Base-by-base conservation (phyloP, 805 yeast genomes). In the Metschnikowia dekortorum region DNA sequence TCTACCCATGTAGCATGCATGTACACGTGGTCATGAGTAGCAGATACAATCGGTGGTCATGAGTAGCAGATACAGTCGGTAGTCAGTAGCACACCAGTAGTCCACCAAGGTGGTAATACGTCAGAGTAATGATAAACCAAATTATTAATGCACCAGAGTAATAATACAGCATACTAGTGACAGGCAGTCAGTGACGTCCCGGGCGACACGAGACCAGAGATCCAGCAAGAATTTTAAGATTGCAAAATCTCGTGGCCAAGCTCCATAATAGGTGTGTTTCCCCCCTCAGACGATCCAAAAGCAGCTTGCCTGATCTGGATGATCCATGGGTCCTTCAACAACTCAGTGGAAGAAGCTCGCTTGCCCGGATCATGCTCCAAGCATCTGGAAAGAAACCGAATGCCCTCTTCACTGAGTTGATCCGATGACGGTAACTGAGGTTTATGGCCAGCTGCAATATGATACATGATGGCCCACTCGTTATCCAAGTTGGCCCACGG, bases 401-500 rank as follows among this genome's bases (percentile, higher is more conserved):
- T 77, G 14, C 99, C 98, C 11, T 75, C 80, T 13, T 75, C 78
- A 57, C 94, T 84, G 48, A 94, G 72, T 67, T 89, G 96, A 52
- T 86, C 94, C 1, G 76, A 68, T 0, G 82, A 66, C 4, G 99
- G 99, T 47, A 92, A 73, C 59, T 81, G 89, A 0, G 99, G 99
- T 51, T 82, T 76, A 63, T 89, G 94, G 1, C 97, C 96, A 2
- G 96, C 95, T 0, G 97, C 98, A 62, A 94, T 94, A 65, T 89
- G 97, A 63, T 91, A 94, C 98, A 94, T 92, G 46, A 94, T 88
- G 1, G 98, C 97, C 95, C 95, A 94, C 64, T 92, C 98, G 63
- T 94, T 94, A 62, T 94, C 99, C 53, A 90, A 74, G 66, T 89
- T 87, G 13, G 95, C 87, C 99, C 99, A 94, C 6, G 99, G 99